Evolutionary conservation across 768 basidiomycete species (phyloP), one percentile per base, ranked within the genome.

Genomic region (Auricularia sp.): DNA sequence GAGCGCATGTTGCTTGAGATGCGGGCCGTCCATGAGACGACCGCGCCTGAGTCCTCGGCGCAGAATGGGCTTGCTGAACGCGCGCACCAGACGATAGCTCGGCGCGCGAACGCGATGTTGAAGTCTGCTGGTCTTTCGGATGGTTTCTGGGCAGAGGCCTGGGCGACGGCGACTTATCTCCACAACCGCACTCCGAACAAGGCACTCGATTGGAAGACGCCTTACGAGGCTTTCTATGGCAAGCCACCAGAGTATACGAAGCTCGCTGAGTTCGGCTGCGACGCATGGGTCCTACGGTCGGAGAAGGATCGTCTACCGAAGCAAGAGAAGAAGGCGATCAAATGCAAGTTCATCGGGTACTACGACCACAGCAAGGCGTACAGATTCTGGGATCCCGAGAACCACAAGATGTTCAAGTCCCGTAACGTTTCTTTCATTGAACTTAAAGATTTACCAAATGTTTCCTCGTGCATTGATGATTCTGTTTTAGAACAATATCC

Each of bases 51-150:
- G 42, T 62, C 67, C 6, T 67, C 71, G 7, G 45, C 79, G 69
- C 69, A 73, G 47, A 69, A 72, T 37, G 68, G 72, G 18, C 39
- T 69, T 16, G 64, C 70, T 1, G 69, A 73, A 58, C 61, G 70
- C n/a, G 62, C 69, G 24, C 69, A 73, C 34, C 65, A 69, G 4
- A 70, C 65, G 0, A 63, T 72, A 4, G 44, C 64, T 2, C 65
- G 71, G 29, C n/a, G 54, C 6, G 66, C 62, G 1, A 62, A 65
- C 18, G 11, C 65, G 11, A 70, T 73, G 68, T 65, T 71, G 0
- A 11, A 54, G 3, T 66, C 64, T 5, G 65, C 66, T 11, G 33
- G 58, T 0, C 64, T 72, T 3, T 51, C 70, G 0, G 44, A 61
- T 0, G 18, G 58, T 0, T 71, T 67, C 63, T 72, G 71, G 71